phyloP scores from a whole-genome alignment of 208 protist species.

The Trypanosoma platydactyli region DNA sequence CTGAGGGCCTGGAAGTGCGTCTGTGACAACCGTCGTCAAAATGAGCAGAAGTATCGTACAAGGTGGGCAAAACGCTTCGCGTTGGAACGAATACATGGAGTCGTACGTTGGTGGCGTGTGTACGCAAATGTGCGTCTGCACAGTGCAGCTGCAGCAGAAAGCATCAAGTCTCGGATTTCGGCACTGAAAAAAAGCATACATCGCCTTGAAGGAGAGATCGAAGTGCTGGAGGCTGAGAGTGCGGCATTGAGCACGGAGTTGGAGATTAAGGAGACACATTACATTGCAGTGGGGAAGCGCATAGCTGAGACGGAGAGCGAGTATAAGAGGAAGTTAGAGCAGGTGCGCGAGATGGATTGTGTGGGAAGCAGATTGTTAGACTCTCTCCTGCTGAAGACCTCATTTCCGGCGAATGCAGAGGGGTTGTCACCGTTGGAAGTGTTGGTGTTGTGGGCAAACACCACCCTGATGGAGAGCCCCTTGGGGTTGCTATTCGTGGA shows the following conservation, averaged over 20 bases:
- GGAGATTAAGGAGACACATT: conserved; percentile 37
- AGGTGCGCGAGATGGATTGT: conserved; percentile 66
- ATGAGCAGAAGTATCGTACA: conserved; percentile 56
- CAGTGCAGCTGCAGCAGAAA: conserved; percentile 34
- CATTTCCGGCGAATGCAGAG: conserved; percentile 6
- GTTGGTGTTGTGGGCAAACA: conserved; percentile 33
- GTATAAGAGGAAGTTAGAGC: conserved; percentile 50
- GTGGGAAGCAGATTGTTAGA: conserved; percentile 60
- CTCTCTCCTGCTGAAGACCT: conserved; percentile 43
- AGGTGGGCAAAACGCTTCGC: conserved; percentile 62
- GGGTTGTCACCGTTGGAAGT: conserved; percentile 33
- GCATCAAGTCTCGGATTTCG: conserved; percentile 38
- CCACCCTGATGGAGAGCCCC: conserved; percentile 19
- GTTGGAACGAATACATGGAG: conserved; percentile 41
- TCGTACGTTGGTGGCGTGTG: conserved; percentile 56
- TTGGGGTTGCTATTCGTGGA: conserved; percentile 17
- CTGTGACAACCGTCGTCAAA: conserved; percentile 46
- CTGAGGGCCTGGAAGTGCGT: conserved; percentile 59
- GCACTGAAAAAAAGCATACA: conserved; percentile 37
- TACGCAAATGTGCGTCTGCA: conserved; percentile 44
- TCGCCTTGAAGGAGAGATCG: conserved; percentile 39
- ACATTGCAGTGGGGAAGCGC: conserved; percentile 29
- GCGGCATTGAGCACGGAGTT: conserved; percentile 35
- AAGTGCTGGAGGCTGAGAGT: conserved; percentile 39
- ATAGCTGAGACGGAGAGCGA: conserved; percentile 41